A percentile compares a stretch with the other conserved stretches of the same genome.
Evolutionary conservation across 202 grass and related monocot genomes (phyloP).

Genomic region (Setaria italica): DNA sequence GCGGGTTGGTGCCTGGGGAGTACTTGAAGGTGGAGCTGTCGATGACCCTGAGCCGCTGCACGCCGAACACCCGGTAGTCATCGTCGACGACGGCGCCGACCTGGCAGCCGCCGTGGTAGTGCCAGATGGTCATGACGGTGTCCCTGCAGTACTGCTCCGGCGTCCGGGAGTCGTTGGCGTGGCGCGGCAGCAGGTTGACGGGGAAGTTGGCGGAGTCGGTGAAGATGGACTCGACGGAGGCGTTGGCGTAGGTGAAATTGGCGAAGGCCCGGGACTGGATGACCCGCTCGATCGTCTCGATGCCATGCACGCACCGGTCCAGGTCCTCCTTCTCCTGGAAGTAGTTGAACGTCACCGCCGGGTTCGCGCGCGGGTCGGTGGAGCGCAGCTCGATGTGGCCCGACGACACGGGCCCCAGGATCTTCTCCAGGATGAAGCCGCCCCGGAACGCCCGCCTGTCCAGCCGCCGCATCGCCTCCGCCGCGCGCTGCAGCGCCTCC

Average conservation of each 20-base stretch:
- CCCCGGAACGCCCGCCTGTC: constrained; percentile 66
- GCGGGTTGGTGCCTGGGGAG: constrained; percentile 86
- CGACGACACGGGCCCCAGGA: constrained; percentile 70
- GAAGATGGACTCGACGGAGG: constrained; percentile 60
- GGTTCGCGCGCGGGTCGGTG: constrained; percentile 66
- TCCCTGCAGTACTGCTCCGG: constrained; percentile 85
- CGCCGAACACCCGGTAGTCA: constrained; percentile 70
- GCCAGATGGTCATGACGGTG: constrained; percentile 92
- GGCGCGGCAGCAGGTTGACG: constrained; percentile 76
- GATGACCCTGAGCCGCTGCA: constrained; percentile 59
- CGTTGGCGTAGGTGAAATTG: constrained; percentile 69
- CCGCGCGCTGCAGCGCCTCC: constrained; percentile 63
- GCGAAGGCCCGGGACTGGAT: constrained; percentile 67
- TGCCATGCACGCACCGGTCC: constrained; percentile 61
- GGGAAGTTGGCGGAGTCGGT: constrained; percentile 67
- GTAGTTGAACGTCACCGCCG: constrained; percentile 88
- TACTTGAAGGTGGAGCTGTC: constrained; percentile 77
- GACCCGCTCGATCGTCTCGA: constrained; percentile 71
- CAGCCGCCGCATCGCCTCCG: constrained; percentile 68
- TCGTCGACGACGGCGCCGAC: constrained; percentile 73
- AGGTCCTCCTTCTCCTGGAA: constrained; percentile 79
- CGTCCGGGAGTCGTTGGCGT: constrained; percentile 64
- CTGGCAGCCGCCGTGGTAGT: constrained; percentile 92
- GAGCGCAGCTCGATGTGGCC: constrained; percentile 67
- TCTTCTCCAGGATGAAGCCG: constrained; percentile 91